Percentiles rank a stretch among this genome's conserved stretches.
Evolutionary conservation across 2,329 filamentous ascomycete genomes (phyloP).

Genomic region (Cytospora mali): DNA sequence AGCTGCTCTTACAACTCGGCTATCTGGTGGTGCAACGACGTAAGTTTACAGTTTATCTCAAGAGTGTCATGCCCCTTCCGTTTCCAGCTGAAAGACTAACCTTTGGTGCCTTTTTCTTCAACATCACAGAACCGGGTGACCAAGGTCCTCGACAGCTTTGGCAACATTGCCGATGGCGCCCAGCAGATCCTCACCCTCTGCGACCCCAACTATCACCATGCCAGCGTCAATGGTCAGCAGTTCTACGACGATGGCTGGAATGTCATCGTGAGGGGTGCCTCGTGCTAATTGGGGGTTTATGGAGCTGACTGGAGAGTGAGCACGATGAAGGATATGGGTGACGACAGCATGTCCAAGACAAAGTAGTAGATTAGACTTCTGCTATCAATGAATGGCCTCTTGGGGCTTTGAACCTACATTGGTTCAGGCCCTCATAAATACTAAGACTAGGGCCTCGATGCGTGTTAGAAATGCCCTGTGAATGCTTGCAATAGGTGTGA

Average conservation of each 20-base stretch:
- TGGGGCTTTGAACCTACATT: background rate
- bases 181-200: constrained; percentile 1
- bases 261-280: background rate
- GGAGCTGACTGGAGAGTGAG: background rate
- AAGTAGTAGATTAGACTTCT: background rate
- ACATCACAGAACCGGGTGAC: background rate
- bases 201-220: background rate
- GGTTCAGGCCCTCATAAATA: background rate
- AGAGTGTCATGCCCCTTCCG: no score
- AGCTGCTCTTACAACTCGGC: constrained; percentile 30
- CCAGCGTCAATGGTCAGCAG: constrained; percentile 10
- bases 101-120: background rate
- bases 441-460: background rate
- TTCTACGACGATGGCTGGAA: constrained; percentile 17
- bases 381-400: background rate
- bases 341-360: background rate
- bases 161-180: constrained; percentile 5
- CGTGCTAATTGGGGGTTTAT: background rate
- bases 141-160: constrained; percentile 9
- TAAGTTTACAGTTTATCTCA: no score
- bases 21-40: constrained; percentile 35
- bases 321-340: background rate
- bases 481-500: background rate
- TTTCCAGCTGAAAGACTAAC: background rate
- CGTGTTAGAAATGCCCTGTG: background rate